These are phyloP conservation scores for Hyaloscypha hepaticicola DNA, from an alignment of 495 filamentous ascomycete genomes.

Conservation along the genomic window DNA sequence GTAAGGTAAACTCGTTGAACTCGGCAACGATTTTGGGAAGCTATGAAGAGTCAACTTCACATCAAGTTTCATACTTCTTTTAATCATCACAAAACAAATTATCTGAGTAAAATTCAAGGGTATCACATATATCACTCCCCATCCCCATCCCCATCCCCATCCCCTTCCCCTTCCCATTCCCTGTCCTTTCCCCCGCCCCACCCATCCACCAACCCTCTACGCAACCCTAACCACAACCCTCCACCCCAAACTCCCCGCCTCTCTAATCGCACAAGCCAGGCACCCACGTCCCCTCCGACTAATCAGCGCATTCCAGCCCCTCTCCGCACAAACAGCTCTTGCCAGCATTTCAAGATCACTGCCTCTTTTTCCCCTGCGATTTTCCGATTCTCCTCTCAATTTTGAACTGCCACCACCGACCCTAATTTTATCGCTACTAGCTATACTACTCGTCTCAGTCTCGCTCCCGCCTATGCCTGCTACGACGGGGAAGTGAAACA, in stretches of 20 bases:
- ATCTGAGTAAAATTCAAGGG: too few relatives aligned
- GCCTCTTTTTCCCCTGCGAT: constrained; percentile 37
- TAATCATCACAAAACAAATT: too few relatives aligned
- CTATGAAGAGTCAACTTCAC: too few relatives aligned
- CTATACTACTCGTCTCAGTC: not conserved
- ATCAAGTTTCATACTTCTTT: too few relatives aligned
- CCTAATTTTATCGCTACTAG: too few relatives aligned
- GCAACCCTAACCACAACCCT: constrained; percentile 63
- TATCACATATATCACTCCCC: too few relatives aligned
- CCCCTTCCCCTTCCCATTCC: too few relatives aligned
- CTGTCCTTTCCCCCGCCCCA: not conserved
- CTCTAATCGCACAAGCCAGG: constrained; percentile 65
- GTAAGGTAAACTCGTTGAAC: too few relatives aligned
- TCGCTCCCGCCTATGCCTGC: not conserved
- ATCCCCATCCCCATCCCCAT: too few relatives aligned
- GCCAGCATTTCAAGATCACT: constrained; percentile 63
- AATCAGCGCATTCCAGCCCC: constrained; percentile 66
- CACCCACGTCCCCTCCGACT: constrained; percentile 63
- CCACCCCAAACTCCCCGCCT: constrained; percentile 66
- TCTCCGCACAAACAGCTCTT: constrained; percentile 67
- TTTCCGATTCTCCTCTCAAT: not conserved
- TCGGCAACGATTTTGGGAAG: too few relatives aligned
- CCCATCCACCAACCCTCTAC: constrained; percentile 27
- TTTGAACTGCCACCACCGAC: not conserved
- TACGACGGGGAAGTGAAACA: not conserved